Conservation (phyloP, 2,329 filamentous ascomycete genomes). For the Claviceps fusiformis region DNA sequence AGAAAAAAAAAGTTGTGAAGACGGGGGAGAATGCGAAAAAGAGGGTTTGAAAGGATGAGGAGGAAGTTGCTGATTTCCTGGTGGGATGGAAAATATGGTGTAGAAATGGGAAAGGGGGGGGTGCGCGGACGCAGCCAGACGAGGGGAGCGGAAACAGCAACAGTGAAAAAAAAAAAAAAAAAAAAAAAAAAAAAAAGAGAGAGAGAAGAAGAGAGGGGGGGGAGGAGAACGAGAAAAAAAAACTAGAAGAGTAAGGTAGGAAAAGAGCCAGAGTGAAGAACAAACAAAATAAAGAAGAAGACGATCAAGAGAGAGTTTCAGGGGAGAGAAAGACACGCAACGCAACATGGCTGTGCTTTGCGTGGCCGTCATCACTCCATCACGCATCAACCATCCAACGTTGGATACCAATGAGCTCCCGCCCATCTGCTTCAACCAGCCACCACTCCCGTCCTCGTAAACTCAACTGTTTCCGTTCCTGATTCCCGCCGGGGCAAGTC, state of each 20-base stretch:
- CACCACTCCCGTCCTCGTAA: no score
- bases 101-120: background rate
- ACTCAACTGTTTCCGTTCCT: no score
- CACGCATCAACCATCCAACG: no score
- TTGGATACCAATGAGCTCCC: no score
- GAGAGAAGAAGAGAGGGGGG: background rate
- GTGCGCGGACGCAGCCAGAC: background rate
- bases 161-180: background rate
- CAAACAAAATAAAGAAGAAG: background rate
- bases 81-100: background rate
- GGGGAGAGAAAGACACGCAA: background rate
- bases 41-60: background rate
- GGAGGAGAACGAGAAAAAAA: background rate
- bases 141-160: background rate
- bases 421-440: no score
- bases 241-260: background rate
- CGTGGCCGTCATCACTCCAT: no score
- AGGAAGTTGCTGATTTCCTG: background rate
- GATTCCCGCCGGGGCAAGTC: no score
- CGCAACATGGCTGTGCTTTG: no score
- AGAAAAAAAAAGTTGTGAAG: background rate
- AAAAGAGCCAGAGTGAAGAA: background rate
- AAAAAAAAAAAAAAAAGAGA: background rate
- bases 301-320: background rate
- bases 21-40: background rate